phyloP scores from a whole-genome alignment of 306 rosid species.

The Cyamopsis tetragonoloba region DNA sequence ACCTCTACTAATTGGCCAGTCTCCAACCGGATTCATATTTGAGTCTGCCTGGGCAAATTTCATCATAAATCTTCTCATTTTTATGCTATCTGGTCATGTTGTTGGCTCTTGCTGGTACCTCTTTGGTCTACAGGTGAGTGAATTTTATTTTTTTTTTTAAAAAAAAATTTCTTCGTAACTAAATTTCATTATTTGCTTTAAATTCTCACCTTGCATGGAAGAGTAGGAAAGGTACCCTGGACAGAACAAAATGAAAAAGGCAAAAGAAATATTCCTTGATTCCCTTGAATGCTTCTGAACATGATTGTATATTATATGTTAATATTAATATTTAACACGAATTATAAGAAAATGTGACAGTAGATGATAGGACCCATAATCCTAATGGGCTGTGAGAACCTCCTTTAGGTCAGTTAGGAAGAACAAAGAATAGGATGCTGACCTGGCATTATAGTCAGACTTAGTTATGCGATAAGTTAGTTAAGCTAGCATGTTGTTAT shows the following conservation, averaged over 20 bases:
- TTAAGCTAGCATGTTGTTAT: too few species aligned
- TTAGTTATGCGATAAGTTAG: too few species aligned
- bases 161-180: neutral
- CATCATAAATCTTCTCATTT: conserved; percentile 60
- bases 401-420: too few species aligned
- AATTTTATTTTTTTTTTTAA: neutral
- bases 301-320: neutral
- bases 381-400: too few species aligned
- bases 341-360: neutral
- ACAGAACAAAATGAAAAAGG: neutral
- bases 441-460: too few species aligned
- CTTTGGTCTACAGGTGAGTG: conserved; percentile 76
- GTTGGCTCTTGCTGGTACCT: conserved; percentile 85
- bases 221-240: neutral
- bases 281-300: conserved; percentile 5
- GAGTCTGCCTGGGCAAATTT: conserved; percentile 81
- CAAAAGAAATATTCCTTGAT: conserved; percentile 6
- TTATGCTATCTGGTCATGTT: conserved; percentile 61
- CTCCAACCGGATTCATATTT: conserved; percentile 77
- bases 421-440: too few species aligned
- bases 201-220: neutral
- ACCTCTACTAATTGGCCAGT: conserved; percentile 69
- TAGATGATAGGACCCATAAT: too few species aligned
- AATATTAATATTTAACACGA: neutral
- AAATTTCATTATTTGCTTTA: neutral